Conservation (phyloP, 2,329 filamentous ascomycete species). For the Diaporthe ampelina region DNA sequence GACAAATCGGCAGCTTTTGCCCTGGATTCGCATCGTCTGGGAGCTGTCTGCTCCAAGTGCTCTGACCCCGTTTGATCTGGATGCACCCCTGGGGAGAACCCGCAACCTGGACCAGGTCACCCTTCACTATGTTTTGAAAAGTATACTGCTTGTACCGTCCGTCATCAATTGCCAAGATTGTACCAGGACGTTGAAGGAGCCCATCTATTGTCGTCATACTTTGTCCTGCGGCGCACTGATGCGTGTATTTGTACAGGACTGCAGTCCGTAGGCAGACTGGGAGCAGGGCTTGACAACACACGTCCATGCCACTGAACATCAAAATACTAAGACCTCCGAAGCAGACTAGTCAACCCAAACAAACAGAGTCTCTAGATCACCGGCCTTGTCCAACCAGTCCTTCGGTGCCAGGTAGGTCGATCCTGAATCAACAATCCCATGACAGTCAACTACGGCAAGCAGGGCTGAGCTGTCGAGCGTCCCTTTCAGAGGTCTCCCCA, state of each 20-base stretch:
- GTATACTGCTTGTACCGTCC: background rate
- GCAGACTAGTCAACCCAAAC: background rate
- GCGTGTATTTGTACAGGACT: background rate
- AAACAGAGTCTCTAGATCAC: too few species aligned
- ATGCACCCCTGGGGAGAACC: constrained; percentile 6
- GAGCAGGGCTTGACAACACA: background rate
- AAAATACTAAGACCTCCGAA: background rate
- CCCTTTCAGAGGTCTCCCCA: constrained; percentile 20
- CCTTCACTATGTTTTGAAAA: background rate
- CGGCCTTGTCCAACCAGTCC: background rate
- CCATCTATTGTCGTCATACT: background rate
- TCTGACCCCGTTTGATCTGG: constrained; percentile 27
- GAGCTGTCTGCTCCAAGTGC: constrained; percentile 26
- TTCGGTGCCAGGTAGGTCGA: too few species aligned
- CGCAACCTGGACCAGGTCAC: constrained; percentile 8
- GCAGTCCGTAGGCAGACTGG: background rate
- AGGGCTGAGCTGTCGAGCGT: too few species aligned
- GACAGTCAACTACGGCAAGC: too few species aligned
- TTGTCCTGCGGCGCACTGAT: background rate
- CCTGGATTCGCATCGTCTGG: background rate
- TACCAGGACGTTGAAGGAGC: background rate
- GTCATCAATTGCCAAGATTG: background rate
- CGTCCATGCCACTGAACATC: background rate
- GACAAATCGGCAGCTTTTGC: constrained; percentile 25
- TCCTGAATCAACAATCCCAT: too few species aligned